A percentile compares a stretch with the other conserved stretches of the same genome.
Evolutionary conservation across 495 filamentous ascomycete species (phyloP).

Genomic region (Talaromyces stipitatus): DNA sequence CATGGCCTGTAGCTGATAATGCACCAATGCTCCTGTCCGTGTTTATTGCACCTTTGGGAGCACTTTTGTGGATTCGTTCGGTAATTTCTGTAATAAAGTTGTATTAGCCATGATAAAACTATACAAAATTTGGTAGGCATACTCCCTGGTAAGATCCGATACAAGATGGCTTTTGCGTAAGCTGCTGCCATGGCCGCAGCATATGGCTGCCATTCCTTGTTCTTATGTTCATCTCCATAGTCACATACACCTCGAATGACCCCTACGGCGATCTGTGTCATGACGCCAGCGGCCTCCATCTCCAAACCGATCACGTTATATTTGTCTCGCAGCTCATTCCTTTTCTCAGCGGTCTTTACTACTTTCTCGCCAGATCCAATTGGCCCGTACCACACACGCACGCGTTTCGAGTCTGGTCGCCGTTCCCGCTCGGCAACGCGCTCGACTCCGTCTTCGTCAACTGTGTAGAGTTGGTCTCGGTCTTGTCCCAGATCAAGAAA

Average conservation of each 20-base stretch:
- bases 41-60: no score
- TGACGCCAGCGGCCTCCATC: conserved; percentile 9
- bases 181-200: conserved; percentile 25
- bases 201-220: conserved; percentile 20
- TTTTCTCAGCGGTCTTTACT: conserved; percentile 3
- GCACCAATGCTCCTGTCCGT: no score
- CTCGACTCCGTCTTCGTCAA: not conserved
- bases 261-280: conserved; percentile 20
- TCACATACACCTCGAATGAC: conserved; percentile 34
- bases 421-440: not conserved
- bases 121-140: no score
- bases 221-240: conserved; percentile 24
- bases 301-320: conserved; percentile 13
- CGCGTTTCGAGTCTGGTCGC: not conserved
- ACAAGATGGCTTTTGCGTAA: conserved; percentile 27
- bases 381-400: not conserved
- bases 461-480: not conserved
- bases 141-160: not conserved
- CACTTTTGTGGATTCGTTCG: no score
- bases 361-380: conserved; percentile 7
- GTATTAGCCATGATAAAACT: no score
- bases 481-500: conserved; percentile 2
- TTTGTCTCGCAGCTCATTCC: conserved; percentile 5
- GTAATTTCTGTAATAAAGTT: no score
- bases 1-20: no score